phyloP scores from a whole-genome alignment of 2,329 filamentous ascomycete genomes.

The Aspergillus persii region DNA sequence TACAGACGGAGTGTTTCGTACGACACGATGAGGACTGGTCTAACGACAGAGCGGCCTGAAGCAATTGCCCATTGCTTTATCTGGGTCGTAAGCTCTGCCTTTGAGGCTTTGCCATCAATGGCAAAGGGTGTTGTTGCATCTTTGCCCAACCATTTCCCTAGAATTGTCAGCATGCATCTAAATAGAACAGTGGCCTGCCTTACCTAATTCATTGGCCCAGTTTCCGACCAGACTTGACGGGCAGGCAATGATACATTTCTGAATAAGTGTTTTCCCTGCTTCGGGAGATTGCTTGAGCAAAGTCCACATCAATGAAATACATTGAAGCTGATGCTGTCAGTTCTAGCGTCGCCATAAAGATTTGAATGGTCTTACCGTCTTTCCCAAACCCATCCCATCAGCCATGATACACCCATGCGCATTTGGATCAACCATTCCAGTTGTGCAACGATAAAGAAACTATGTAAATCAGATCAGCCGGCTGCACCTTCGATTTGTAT shows the following conservation, averaged over 20 bases:
- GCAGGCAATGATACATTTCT: conserved; percentile 95
- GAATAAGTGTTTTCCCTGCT: conserved; percentile 88
- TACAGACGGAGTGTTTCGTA: conserved; percentile 94
- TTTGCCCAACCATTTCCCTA: conserved; percentile 87
- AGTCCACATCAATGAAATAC: conserved; percentile 96
- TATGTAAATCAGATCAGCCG: conserved; percentile 19
- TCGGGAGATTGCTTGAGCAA: conserved; percentile 92
- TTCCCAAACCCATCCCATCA: conserved; percentile 97
- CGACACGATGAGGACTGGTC: conserved; percentile 94
- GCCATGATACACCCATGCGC: conserved; percentile 99
- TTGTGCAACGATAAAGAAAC: conserved; percentile 93
- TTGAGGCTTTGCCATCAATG: conserved; percentile 93
- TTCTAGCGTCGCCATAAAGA: not conserved
- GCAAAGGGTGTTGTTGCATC: conserved; percentile 92
- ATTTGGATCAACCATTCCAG: conserved; percentile 89
- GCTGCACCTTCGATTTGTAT: not conserved
- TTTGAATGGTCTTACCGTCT: conserved; percentile 57
- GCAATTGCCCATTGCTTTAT: conserved; percentile 93
- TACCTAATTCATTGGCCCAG: conserved; percentile 87
- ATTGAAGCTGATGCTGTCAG: conserved; percentile 64
- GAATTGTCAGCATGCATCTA: conserved; percentile 17
- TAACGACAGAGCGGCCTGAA: conserved; percentile 80
- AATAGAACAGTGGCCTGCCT: conserved; percentile 6
- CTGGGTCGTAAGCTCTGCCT: conserved; percentile 86
- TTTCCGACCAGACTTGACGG: conserved; percentile 95